Conservation (phyloP, 495 filamentous ascomycete genomes). For the Aeminium ludgeri region DNA sequence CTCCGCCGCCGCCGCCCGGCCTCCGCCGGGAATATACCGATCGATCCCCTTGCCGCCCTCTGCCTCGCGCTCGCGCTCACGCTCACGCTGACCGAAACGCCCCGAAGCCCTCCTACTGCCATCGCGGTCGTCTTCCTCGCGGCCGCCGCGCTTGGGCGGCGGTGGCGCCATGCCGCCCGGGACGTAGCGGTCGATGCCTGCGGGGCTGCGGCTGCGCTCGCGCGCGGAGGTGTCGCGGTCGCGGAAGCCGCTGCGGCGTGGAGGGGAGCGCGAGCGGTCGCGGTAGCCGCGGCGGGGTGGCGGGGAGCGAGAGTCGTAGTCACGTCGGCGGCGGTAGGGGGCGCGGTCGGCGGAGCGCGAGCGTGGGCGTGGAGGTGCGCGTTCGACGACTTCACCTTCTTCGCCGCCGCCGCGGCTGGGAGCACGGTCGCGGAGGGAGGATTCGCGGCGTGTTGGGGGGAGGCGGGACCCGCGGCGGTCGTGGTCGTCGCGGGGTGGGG, state of each 20-base stretch:
- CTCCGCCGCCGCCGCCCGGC: too few species aligned
- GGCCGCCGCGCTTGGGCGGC: not conserved
- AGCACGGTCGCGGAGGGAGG: not conserved
- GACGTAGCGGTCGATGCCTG: slow-evolving; percentile 18
- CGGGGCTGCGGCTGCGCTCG: slow-evolving; percentile 14
- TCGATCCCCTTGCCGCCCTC: slow-evolving; percentile 18
- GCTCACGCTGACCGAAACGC: slow-evolving; percentile 2
- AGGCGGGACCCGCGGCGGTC: not conserved
- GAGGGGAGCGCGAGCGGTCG: slow-evolving; percentile 12
- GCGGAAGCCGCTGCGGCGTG: not conserved
- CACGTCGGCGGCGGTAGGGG: slow-evolving; percentile 3
- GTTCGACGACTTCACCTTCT: slow-evolving; percentile 14
- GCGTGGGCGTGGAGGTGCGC: not conserved
- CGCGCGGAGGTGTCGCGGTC: too few species aligned
- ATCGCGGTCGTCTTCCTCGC: slow-evolving; percentile 6
- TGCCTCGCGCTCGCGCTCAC: slow-evolving; percentile 8
- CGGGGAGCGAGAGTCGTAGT: slow-evolving; percentile 9
- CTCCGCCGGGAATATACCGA: slow-evolving; percentile 20
- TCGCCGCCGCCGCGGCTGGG: slow-evolving; percentile 4
- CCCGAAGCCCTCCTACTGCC: slow-evolving; percentile 2
- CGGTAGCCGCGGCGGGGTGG: slow-evolving; percentile 6
- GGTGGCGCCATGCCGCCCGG: slow-evolving; percentile 9
- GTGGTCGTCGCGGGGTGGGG: not conserved
- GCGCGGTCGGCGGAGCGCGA: slow-evolving; percentile 7
- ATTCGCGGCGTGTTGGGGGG: too few species aligned